phyloP scores from a whole-genome alignment of 2,329 filamentous ascomycete species.

The Pseudogymnoascus destructans region DNA sequence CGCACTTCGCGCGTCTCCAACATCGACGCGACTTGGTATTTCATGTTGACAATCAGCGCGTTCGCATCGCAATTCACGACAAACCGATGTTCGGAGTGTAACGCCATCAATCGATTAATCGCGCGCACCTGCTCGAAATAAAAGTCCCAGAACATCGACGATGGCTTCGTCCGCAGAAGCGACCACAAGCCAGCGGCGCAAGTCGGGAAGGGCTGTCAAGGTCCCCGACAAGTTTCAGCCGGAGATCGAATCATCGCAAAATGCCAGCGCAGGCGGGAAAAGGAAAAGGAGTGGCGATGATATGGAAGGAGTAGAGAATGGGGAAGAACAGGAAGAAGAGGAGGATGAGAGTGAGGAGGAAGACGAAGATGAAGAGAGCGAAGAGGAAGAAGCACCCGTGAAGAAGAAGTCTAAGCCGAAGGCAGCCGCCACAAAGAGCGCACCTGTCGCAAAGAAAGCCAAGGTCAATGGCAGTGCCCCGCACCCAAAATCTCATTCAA shows the following conservation, averaged over 20 bases:
- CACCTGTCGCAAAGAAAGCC: constrained; percentile 49
- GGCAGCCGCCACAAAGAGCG: constrained; percentile 30
- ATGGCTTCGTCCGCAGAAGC: constrained; percentile 39
- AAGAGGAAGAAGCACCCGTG: constrained; percentile 34
- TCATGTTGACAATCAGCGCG: constrained; percentile 1
- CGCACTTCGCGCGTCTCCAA: constrained; percentile 2
- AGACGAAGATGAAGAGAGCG: constrained; percentile 31
- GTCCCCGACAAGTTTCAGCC: constrained; percentile 47
- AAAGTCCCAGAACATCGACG: constrained; percentile 31
- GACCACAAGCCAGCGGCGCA: constrained; percentile 41
- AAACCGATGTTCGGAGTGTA: constrained; percentile 3
- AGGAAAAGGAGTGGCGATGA: constrained; percentile 42
- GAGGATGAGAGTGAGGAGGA: constrained; percentile 30
- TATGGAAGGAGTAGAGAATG: constrained; percentile 35
- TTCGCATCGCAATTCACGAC: background rate
- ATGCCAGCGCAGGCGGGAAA: constrained; percentile 34
- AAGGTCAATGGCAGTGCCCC: constrained; percentile 48
- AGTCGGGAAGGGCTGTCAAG: constrained; percentile 55
- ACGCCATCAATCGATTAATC: background rate
- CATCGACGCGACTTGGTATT: constrained; percentile 4
- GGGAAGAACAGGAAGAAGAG: constrained; percentile 32
- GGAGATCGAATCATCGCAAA: constrained; percentile 30
- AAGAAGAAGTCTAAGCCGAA: constrained; percentile 27
- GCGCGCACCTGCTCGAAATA: background rate
- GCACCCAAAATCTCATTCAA: constrained; percentile 40